Conservation (phyloP, 169 alveolate species). For the Babesia bigemina region DNA sequence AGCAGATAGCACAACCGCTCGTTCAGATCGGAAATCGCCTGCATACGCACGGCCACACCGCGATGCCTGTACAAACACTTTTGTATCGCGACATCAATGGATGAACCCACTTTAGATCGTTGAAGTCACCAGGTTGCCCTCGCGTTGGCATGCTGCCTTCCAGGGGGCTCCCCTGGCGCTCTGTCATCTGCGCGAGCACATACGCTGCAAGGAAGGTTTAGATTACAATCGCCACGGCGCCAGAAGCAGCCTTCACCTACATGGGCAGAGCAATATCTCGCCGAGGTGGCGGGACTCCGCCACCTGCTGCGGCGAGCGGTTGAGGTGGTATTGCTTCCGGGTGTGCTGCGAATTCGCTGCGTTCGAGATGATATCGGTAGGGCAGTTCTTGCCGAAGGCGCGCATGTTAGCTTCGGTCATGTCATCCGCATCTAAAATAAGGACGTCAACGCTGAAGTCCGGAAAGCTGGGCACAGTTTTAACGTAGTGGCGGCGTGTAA, state of each 20-base stretch:
- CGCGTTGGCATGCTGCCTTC: neutral
- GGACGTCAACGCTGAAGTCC: conserved; percentile 58
- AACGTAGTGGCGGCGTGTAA: neutral
- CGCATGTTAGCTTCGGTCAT: conserved; percentile 34
- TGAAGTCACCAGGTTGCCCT: neutral
- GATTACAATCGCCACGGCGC: neutral
- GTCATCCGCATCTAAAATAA: conserved; percentile 29
- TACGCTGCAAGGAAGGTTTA: conserved; percentile 12
- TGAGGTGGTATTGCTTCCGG: conserved; percentile 35
- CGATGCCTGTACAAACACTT: conserved; percentile 5
- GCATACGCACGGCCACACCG: conserved; percentile 58
- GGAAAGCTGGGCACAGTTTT: conserved; percentile 22
- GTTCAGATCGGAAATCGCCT: conserved; percentile 35
- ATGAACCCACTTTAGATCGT: neutral
- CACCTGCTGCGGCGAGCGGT: conserved; percentile 48
- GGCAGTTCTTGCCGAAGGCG: conserved; percentile 39
- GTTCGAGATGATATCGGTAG: conserved; percentile 62
- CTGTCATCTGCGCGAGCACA: conserved; percentile 5
- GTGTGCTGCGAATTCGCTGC: conserved; percentile 22
- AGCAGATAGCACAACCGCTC: conserved; percentile 53
- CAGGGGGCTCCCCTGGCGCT: neutral
- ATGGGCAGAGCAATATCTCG: conserved; percentile 59
- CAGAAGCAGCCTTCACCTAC: conserved; percentile 5
- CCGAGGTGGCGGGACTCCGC: conserved; percentile 60
- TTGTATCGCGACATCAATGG: neutral